Conservation (phyloP, 192 early-diverging fungal species). For the Backusella circina region DNA sequence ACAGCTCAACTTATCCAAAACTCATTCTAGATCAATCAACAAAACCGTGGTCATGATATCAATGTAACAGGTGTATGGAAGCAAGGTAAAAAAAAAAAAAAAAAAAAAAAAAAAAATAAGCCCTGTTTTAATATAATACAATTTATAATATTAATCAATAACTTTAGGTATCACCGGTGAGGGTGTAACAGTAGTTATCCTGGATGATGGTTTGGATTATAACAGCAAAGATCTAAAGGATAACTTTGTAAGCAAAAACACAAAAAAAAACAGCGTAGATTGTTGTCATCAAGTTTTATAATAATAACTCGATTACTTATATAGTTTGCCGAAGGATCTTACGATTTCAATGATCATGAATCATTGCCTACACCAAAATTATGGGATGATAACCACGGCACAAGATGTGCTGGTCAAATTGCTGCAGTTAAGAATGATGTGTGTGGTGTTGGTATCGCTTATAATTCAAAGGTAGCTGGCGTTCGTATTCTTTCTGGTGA, state of each 20-base stretch:
- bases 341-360: slow-evolving; percentile 78
- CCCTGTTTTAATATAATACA: background rate
- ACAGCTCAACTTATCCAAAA: background rate
- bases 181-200: slow-evolving; percentile 68
- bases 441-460: slow-evolving; percentile 83
- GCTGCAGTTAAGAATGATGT: slow-evolving; percentile 75
- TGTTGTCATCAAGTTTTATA: background rate
- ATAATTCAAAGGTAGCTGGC: slow-evolving; percentile 66
- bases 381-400: slow-evolving; percentile 77
- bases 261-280: background rate
- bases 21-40: slow-evolving; percentile 18
- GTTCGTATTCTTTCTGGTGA: slow-evolving; percentile 76
- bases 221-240: slow-evolving; percentile 64
- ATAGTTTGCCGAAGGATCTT: slow-evolving; percentile 67
- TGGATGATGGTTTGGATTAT: slow-evolving; percentile 87
- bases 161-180: slow-evolving; percentile 60
- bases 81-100: no score
- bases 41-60: slow-evolving; percentile 61
- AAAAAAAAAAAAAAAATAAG: no score
- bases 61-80: slow-evolving; percentile 84
- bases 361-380: slow-evolving; percentile 64
- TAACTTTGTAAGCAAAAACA: slow-evolving; percentile 62
- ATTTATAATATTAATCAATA: background rate
- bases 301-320: background rate
- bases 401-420: slow-evolving; percentile 85